Evolutionary conservation across 768 basidiomycete genomes (phyloP), one percentile per base, ranked within the genome.

Genomic region (Calocera cornea): DNA sequence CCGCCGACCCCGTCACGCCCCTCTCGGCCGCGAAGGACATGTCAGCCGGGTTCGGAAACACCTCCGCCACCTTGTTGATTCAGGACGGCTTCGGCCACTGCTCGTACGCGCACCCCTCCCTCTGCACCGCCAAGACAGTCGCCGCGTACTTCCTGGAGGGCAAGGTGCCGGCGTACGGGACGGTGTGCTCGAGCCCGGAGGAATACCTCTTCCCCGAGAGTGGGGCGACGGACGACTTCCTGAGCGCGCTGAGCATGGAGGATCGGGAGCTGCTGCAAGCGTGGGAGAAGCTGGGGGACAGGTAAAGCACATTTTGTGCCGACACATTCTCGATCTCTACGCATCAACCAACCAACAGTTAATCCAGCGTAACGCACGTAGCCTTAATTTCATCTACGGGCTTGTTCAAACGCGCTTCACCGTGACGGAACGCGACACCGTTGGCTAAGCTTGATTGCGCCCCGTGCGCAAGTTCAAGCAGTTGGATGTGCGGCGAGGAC

Each of bases 1-100:
- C 67, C 2, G 67, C 68, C 40, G 72, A 73, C 36, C 70, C 70
- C 7, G 72, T 73, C 64, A 72, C 71, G 11, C 71, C 72, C 0
- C 64, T 73, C 1, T 8, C 49, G 0, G 36, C 70, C 0, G 72
- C 72, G 1, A 33, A 29, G 7, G 24, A 33, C 40, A 71, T 72
- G 72, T 29, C 47, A 2, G 38, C 24, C 7, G 54, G 54, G 11
- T 68, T 68, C 68, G 70, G 70, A 24, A 38, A 65, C 2, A 67
- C 67, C 12, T 67, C 65, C 2, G 69, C 70, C 0, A 54, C 66
- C 1, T 65, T 72, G 19, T 31, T 72, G 16, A 47, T 69, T 1
- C 70, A 72, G 22, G 24, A 47, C 44, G 24, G 44, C 19, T 70
- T 67, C 49, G 72, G 72, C 7, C 72, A 72, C 47, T 70, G 70